A percentile compares a stretch with the other conserved stretches of the same genome.
These are phyloP conservation scores for Crithidia bombi DNA, from an alignment of 208 protist species.

Conservation along the genomic window DNA sequence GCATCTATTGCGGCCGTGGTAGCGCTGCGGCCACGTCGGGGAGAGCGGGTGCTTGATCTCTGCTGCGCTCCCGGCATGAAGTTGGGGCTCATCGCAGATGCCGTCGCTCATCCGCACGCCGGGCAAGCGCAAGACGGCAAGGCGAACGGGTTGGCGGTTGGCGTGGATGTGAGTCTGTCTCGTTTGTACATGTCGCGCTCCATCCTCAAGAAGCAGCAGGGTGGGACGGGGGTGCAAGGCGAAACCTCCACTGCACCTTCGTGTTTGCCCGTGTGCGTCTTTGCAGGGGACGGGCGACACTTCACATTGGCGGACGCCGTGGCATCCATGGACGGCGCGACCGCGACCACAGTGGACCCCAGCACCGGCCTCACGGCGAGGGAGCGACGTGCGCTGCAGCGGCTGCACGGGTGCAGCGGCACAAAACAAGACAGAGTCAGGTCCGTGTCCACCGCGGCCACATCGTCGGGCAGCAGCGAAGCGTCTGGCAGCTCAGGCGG, in stretches of 20 bases:
- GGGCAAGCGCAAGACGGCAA: neutral
- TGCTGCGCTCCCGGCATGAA: constrained; percentile 93
- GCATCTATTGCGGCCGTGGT: constrained; percentile 84
- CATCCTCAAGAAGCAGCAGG: constrained; percentile 48
- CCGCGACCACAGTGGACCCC: neutral
- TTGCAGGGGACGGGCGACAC: constrained; percentile 54
- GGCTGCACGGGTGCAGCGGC: neutral
- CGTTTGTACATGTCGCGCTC: constrained; percentile 64
- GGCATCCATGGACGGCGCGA: constrained; percentile 23
- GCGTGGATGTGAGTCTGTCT: constrained; percentile 71
- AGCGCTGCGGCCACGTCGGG: constrained; percentile 56
- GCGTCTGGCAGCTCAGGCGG: neutral
- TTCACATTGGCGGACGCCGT: constrained; percentile 27
- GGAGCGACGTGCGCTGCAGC: constrained; percentile 31
- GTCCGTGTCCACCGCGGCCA: neutral
- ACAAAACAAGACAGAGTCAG: neutral
- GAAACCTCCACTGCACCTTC: neutral
- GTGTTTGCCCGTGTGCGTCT: constrained; percentile 42
- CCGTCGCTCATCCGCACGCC: constrained; percentile 21
- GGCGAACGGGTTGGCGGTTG: constrained; percentile 55
- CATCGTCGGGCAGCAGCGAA: no score
- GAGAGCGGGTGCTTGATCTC: constrained; percentile 80
- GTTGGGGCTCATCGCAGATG: constrained; percentile 66
- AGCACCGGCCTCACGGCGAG: constrained; percentile 35
- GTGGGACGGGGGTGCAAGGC: neutral